Percentiles rank a stretch among this genome's conserved stretches.
Evolutionary conservation across 2,329 filamentous ascomycete genomes (phyloP).

Genomic region (Cordyceps militaris): DNA sequence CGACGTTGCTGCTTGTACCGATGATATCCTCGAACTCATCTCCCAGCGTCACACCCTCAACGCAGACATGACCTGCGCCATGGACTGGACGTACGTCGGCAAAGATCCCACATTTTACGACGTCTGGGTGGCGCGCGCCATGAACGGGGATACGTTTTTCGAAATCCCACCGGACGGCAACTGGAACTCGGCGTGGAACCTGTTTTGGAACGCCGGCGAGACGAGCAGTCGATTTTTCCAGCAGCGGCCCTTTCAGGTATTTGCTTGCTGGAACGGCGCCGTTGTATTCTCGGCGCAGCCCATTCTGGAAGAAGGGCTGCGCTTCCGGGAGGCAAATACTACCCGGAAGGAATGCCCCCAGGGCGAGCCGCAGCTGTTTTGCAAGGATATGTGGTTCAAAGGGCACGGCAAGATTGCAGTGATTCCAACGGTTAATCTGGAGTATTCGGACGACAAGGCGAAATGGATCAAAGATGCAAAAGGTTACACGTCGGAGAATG

Average conservation of each 20-base stretch:
- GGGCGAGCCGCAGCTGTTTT: slow-evolving; percentile 49
- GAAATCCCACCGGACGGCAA: slow-evolving; percentile 41
- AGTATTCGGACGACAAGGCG: slow-evolving; percentile 41
- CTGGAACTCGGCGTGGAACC: slow-evolving; percentile 41
- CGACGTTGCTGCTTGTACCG: slow-evolving; percentile 44
- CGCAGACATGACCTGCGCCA: slow-evolving; percentile 50
- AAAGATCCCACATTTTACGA: slow-evolving; percentile 47
- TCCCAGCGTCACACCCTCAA: slow-evolving; percentile 38
- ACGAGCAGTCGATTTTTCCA: slow-evolving; percentile 26
- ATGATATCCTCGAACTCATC: slow-evolving; percentile 51
- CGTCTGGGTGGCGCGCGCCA: slow-evolving; percentile 46
- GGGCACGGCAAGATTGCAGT: slow-evolving; percentile 48
- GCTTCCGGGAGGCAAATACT: slow-evolving; percentile 33
- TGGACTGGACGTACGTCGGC: slow-evolving; percentile 49
- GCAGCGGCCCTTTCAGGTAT: slow-evolving; percentile 50
- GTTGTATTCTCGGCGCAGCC: slow-evolving; percentile 41
- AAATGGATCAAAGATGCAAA: slow-evolving; percentile 41
- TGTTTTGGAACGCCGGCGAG: slow-evolving; percentile 44
- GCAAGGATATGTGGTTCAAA: slow-evolving; percentile 48
- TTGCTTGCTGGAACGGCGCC: slow-evolving; percentile 55
- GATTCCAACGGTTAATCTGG: slow-evolving; percentile 48
- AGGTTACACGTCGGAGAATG: slow-evolving; percentile 38
- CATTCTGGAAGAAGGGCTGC: slow-evolving; percentile 34
- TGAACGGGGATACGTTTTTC: slow-evolving; percentile 50
- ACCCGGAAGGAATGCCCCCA: slow-evolving; percentile 32